phyloP scores from a whole-genome alignment of 768 basidiomycete species.

The Candolleomyces eurysporus region DNA sequence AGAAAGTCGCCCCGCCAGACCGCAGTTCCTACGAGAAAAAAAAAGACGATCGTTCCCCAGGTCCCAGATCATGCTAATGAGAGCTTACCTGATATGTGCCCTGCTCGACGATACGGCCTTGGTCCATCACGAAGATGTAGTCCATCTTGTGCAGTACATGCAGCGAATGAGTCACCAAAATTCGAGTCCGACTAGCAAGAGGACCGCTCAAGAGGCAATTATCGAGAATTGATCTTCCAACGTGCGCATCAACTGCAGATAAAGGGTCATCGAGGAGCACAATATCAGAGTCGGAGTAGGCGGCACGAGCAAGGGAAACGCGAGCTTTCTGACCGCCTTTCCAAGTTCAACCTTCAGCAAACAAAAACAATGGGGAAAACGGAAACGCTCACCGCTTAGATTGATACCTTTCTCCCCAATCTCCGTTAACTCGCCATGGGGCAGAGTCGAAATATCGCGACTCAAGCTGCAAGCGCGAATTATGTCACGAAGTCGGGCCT shows the following conservation, averaged over 20 bases:
- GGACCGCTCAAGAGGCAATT: conserved; percentile 57
- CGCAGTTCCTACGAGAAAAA: too few species aligned
- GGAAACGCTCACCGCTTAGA: conserved; percentile 45
- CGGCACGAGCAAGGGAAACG: conserved; percentile 74
- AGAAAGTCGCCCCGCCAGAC: too few species aligned
- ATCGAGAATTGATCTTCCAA: conserved; percentile 64
- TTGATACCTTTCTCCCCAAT: conserved; percentile 80
- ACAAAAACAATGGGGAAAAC: background rate
- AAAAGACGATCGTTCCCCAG: too few species aligned
- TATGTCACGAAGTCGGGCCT: conserved; percentile 51
- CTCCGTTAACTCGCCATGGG: conserved; percentile 66
- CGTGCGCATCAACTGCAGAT: conserved; percentile 76
- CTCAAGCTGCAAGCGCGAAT: conserved; percentile 66
- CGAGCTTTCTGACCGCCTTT: conserved; percentile 47
- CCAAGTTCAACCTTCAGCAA: background rate
- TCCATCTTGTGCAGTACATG: conserved; percentile 59
- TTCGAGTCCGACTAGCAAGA: conserved; percentile 50
- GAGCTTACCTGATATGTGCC: conserved; percentile 53
- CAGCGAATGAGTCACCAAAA: conserved; percentile 61
- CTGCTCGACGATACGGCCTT: conserved; percentile 57
- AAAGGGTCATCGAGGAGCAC: conserved; percentile 82
- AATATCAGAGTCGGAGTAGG: conserved; percentile 70
- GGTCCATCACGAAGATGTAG: conserved; percentile 63
- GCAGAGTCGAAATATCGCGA: conserved; percentile 69
- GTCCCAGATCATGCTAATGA: background rate